Evolutionary conservation across 192 early-diverging fungal species (phyloP).

Genomic region (Kickxella alabastrina): DNA sequence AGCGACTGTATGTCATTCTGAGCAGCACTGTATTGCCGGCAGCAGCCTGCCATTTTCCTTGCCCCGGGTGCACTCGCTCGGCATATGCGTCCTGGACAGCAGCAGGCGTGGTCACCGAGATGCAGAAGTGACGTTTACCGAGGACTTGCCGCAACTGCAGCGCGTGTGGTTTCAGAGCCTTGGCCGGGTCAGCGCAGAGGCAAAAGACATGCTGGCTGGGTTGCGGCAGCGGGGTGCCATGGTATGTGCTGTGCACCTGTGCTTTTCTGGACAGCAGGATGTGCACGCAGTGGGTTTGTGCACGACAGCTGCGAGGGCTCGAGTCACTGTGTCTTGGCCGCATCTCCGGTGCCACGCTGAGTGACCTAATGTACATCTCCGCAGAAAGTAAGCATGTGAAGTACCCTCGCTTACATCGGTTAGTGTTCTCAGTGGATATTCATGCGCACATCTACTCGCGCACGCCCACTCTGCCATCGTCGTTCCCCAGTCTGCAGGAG

Average conservation of each 20-base stretch:
- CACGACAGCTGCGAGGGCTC: not conserved
- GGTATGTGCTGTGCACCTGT: constrained; percentile 17
- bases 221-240: not conserved
- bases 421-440: constrained; percentile 31
- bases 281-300: not conserved
- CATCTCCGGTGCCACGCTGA: constrained; percentile 26
- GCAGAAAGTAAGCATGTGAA: not conserved
- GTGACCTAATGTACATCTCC: not conserved
- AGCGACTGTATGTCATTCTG: not conserved
- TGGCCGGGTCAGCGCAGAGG: not conserved
- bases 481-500: constrained; percentile 33
- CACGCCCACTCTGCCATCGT: not conserved
- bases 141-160: not conserved
- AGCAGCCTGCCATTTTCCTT: too few species aligned
- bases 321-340: constrained; percentile 19
- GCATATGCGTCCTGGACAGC: too few species aligned
- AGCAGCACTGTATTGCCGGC: too few species aligned
- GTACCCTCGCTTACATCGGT: constrained; percentile 13
- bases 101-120: too few species aligned
- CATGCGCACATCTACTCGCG: constrained; percentile 19
- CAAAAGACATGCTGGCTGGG: not conserved
- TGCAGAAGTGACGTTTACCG: too few species aligned
- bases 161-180: constrained; percentile 25
- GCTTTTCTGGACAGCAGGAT: not conserved
- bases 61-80: too few species aligned